These are phyloP conservation scores for Bidens hawaiensis DNA, from an alignment of 140 eudicot species.

Conservation along the genomic window DNA sequence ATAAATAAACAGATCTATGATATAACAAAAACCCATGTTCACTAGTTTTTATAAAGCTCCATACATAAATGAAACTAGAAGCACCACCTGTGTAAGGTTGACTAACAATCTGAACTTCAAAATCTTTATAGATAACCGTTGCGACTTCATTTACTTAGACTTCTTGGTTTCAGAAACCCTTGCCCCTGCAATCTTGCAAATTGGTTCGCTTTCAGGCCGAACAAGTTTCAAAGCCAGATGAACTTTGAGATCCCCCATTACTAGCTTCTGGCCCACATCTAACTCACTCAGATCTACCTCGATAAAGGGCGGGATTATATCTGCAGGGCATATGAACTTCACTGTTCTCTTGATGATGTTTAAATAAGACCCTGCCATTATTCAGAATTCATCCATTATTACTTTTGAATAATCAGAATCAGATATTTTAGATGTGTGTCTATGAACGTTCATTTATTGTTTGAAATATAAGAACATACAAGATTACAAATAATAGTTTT, in stretches of 20 bases:
- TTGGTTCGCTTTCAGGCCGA: constrained; percentile 51
- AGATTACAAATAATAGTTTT: background rate
- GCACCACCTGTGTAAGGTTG: constrained; percentile 10
- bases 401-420: background rate
- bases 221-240: constrained; percentile 80
- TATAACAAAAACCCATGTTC: constrained; percentile 11
- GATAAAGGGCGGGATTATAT: constrained; percentile 77
- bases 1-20: background rate
- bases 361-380: constrained; percentile 59
- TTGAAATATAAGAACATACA: background rate
- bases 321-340: constrained; percentile 76
- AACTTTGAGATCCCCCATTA: constrained; percentile 80
- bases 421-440: background rate
- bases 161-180: constrained; percentile 63
- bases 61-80: constrained; percentile 2
- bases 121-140: background rate
- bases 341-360: constrained; percentile 84
- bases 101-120: constrained; percentile 16
- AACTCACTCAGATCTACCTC: constrained; percentile 89
- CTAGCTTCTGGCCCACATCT: constrained; percentile 77
- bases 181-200: constrained; percentile 70
- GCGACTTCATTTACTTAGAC: constrained; percentile 38
- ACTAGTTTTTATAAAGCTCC: background rate
- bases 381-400: background rate
- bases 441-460: background rate